Base-by-base conservation (phyloP, 768 basidiomycete genomes). In the Pleurotus giganteus region DNA sequence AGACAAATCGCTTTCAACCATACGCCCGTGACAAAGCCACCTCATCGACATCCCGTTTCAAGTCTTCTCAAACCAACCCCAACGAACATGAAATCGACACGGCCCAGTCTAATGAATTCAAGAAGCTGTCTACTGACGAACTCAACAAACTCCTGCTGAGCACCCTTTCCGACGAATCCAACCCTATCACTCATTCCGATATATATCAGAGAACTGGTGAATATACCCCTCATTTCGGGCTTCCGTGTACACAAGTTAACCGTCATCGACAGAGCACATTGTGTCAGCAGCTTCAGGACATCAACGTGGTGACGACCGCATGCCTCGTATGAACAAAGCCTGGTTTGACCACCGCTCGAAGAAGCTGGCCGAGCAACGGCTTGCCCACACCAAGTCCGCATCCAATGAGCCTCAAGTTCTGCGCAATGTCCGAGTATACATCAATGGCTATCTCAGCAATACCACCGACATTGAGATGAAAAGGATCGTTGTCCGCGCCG, bases 401-500 rank as follows among this genome's bases (percentile, higher is more conserved):
- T 56, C 46, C 42, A 53, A 46, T 59, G 19, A 54, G 55, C 37
- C 46, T 60, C 68, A 71, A 59, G 60, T 76, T 26, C 61, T 78
- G 69, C 64, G 63, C 56, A 72, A 80, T 60, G 77, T 82, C 44
- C 75, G 77, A 47, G 73, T 84, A n/a, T n/a, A n/a, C n/a, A n/a
- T n/a, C n/a, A n/a, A n/a, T n/a, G 91, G 88, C 0, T 89, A 83
- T 62, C 71, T 90, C 55, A 75, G 74, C 27, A 77, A 78, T 41
- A 89, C 88, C 19, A 93, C 89, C 2, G 89, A 92, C 64, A 80
- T 87, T 47, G 89, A 93, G 68, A 83, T 94, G 74, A 91, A 84
- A 69, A 74, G 81, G 59, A 71, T 85, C 12, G 74, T 93, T 7
- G 65, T 73, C n/a, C 70, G 78, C 37, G 85, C 83, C 43, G 92